A percentile compares a stretch with the other conserved stretches of the same genome.
Evolutionary conservation across 2,329 filamentous ascomycete genomes (phyloP).

Genomic region (Sarocladium kiliense): DNA sequence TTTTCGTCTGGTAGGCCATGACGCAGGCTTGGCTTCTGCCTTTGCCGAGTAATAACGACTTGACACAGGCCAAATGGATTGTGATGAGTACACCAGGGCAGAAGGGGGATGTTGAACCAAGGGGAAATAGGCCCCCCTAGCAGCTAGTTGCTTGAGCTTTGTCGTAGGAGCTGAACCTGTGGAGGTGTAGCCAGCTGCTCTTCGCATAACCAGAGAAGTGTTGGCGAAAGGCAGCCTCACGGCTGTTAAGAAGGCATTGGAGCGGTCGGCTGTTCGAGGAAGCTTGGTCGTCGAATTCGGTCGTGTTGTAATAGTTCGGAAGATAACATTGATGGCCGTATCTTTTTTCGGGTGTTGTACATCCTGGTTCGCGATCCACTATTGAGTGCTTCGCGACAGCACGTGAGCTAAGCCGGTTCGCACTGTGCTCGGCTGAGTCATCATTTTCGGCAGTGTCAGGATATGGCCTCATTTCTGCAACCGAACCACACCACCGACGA

Average conservation of each 20-base stretch:
- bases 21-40: background rate
- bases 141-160: background rate
- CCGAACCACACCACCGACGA: constrained; percentile 7
- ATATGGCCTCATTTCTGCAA: constrained; percentile 34
- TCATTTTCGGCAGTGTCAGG: constrained; percentile 18
- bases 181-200: background rate
- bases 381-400: background rate
- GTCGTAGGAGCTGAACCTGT: background rate
- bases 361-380: background rate
- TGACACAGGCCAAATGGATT: background rate
- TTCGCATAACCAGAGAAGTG: constrained; percentile 2
- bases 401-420: constrained; percentile 4
- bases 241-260: background rate
- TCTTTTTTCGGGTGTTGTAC: background rate
- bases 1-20: background rate
- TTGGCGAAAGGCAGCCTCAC: background rate
- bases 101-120: background rate
- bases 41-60: background rate
- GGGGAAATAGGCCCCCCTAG: background rate
- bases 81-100: constrained; percentile 1
- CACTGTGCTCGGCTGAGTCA: constrained; percentile 28
- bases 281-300: background rate
- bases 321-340: background rate
- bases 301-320: background rate
- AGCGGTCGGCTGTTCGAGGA: background rate